These are phyloP conservation scores for Striga hermonthica DNA, from an alignment of 305 asterid genomes.

Conservation along the genomic window DNA sequence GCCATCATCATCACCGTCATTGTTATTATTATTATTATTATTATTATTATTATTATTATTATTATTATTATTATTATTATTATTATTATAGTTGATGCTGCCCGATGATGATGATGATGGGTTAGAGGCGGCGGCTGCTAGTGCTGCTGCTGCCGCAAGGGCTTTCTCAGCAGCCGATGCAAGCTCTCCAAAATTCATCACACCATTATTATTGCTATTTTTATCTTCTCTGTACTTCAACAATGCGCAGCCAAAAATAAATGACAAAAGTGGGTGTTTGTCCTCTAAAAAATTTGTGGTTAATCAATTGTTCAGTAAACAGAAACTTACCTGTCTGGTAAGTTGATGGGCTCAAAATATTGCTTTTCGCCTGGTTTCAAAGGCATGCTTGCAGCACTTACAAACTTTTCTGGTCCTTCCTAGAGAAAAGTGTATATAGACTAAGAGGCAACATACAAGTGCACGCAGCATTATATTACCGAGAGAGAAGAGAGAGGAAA, in stretches of 20 bases:
- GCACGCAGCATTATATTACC: neutral
- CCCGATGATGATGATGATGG: neutral
- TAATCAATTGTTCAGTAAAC: neutral
- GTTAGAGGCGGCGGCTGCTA: conserved; percentile 41
- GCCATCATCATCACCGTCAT: conserved; percentile 8
- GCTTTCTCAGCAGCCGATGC: conserved; percentile 91
- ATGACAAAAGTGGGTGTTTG: neutral
- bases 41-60: conserved; percentile 17
- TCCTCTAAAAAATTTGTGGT: neutral
- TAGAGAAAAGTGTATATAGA: conserved; percentile 32
- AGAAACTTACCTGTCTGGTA: conserved; percentile 42
- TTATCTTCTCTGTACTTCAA: conserved; percentile 39
- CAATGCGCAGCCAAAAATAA: neutral
- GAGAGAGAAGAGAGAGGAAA: conserved; percentile 24
- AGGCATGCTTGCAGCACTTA: conserved; percentile 71
- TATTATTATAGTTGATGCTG: neutral
- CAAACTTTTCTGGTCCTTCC: conserved; percentile 75
- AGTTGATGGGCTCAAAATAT: conserved; percentile 40
- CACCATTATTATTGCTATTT: conserved; percentile 18
- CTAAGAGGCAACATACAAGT: conserved; percentile 15
- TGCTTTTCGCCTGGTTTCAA: conserved; percentile 49
- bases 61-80: neutral
- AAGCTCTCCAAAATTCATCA: conserved; percentile 44
- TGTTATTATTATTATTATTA: neutral
- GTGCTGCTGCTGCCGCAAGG: conserved; percentile 66